A percentile compares a stretch with the other conserved stretches of the same genome.
These are phyloP conservation scores for Mycena maculata DNA, from an alignment of 768 basidiomycete species.

Conservation along the genomic window DNA sequence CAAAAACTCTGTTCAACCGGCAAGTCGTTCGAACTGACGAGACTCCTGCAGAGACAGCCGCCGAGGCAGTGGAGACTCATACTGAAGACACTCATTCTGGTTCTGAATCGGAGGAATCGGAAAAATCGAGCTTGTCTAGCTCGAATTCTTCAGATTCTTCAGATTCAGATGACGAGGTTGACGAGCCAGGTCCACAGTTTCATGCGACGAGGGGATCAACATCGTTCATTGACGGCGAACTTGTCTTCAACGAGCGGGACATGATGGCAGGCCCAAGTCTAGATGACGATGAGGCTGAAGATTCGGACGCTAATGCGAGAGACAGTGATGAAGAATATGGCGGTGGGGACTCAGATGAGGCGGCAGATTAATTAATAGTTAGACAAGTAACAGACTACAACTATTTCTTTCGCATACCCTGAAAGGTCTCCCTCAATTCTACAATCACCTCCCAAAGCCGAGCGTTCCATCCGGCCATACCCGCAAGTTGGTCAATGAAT, in stretches of 20 bases:
- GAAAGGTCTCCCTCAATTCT: neutral
- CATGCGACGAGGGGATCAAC: neutral
- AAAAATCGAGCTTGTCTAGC: neutral
- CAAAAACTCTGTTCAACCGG: constrained; percentile 6
- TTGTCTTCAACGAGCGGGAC: constrained; percentile 6
- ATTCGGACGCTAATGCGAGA: neutral
- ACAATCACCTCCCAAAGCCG: neutral
- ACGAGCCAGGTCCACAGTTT: neutral
- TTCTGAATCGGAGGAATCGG: neutral
- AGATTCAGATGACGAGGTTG: neutral
- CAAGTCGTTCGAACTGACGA: neutral
- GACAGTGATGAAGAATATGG: neutral
- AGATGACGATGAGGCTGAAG: neutral
- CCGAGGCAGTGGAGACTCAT: neutral
- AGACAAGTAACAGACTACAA: too few relatives aligned
- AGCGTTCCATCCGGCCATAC: neutral
- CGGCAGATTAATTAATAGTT: too few relatives aligned
- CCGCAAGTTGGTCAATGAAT: neutral
- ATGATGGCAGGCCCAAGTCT: constrained; percentile 14
- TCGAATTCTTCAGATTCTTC: neutral
- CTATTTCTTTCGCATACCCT: neutral
- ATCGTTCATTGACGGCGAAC: neutral
- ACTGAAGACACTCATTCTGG: neutral
- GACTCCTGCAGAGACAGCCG: neutral
- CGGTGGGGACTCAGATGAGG: too few relatives aligned